Evolutionary conservation across 1,284 basidiomycete genomes (phyloP), one percentile per base, ranked within the genome.

Genomic region (Ceratobasidium papillatum): DNA sequence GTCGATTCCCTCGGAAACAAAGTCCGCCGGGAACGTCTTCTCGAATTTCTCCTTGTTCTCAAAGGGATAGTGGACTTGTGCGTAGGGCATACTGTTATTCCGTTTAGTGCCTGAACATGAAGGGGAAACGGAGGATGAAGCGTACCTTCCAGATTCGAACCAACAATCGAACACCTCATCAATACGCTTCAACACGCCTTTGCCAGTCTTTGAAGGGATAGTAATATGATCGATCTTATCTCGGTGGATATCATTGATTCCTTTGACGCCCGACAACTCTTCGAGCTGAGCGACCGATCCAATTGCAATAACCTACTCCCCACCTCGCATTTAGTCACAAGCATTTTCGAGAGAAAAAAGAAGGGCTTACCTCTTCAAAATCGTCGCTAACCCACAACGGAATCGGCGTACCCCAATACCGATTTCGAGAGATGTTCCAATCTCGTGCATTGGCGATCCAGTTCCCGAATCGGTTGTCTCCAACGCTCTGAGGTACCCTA

Each of bases 151-250:
- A 7, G 97, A 99, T 85, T 99, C 98, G 82, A 99, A 99, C 98
- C 98, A 99, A 82, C 98, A 99, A 82, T 99, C 98, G 82, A 99
- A 99, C 38, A 99, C 96, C 82, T 99, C 98, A 76, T 98, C 95
- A 22, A 99, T 88, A 75, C 97, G 91, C 82, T 89, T 94, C 54
- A 99, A 85, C 25, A 84, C 83, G 25, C 97, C 98, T 81, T 96
- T 98, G 77, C 96, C 97, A 82, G 90, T 84, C 81, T 92, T 86
- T 41, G 96, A 98, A 3, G 97, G 98, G 80, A 99, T 99, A 74
- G 94, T 96, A 84, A 99, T 94, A 80, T 94, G 89, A 82, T 99
- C 96, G 79, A 99, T 96, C 81, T 90, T 94, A 78, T 99, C 96
- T 75, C 96, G 87, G 84, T 99, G 98, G 64, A 99, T 82, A 83